A percentile compares a stretch with the other conserved stretches of the same genome.
Evolutionary conservation across 1,284 basidiomycete genomes (phyloP).

Genomic region (Ganoderma sinense): DNA sequence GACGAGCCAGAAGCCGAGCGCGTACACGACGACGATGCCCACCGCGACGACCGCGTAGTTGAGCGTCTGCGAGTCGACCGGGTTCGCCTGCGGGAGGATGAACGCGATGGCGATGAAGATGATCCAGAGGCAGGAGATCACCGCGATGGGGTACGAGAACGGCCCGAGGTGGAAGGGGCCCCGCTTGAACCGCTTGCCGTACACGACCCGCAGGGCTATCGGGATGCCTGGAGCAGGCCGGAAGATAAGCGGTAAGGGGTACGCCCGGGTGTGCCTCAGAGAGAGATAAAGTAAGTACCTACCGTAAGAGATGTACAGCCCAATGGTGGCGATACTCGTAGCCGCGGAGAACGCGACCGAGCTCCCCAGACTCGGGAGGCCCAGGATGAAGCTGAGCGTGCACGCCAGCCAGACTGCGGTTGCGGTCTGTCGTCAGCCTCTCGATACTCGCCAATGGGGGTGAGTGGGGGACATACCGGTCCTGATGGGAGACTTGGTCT

Average conservation of each 20-base stretch:
- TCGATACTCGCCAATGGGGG: too few relatives aligned
- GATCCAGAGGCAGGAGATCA: conserved; percentile 64
- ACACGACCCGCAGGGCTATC: conserved; percentile 69
- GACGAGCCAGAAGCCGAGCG: conserved; percentile 69
- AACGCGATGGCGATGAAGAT: conserved; percentile 70
- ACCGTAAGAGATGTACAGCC: conserved; percentile 80
- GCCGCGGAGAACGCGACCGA: conserved; percentile 78
- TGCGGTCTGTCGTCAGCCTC: conserved; percentile 33
- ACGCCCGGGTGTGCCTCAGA: neutral
- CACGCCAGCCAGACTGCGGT: conserved; percentile 78
- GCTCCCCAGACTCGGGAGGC: conserved; percentile 74
- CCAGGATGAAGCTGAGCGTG: conserved; percentile 78
- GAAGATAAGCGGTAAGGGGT: neutral
- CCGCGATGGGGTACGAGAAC: conserved; percentile 66
- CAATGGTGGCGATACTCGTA: conserved; percentile 80
- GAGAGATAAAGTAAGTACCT: conserved; percentile 18
- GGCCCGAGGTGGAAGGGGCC: conserved; percentile 78
- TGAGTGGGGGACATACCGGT: conserved; percentile 54
- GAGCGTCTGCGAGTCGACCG: conserved; percentile 72
- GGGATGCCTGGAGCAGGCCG: conserved; percentile 57
- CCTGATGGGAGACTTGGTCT: conserved; percentile 68
- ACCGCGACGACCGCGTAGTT: conserved; percentile 81
- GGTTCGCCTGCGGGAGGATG: conserved; percentile 71
- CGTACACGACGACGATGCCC: conserved; percentile 70
- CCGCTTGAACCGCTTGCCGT: conserved; percentile 63